Evolutionary conservation across 345 rosid species (phyloP), one percentile per base, ranked within the genome.

Genomic region (Excoecaria agallocha): DNA sequence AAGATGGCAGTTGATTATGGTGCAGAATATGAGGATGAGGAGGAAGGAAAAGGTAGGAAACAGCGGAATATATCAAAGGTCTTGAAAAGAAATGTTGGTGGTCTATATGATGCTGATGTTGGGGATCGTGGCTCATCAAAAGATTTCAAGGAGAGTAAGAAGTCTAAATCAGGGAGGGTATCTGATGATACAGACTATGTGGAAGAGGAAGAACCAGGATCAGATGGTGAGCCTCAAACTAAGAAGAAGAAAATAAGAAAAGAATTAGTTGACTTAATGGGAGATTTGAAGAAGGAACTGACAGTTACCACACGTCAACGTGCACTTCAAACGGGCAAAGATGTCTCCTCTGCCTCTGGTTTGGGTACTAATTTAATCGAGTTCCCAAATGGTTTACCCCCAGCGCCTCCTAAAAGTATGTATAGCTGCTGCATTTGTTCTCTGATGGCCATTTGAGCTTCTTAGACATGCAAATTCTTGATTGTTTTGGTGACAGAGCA

Each of bases 51-150:
- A 51, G 51, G 76, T 66, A 71, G 70, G 73, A 80, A 80, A 61
- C 76, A 80, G 6, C 69, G 76, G 24, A 75, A 61, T 52, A 60
- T 80, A 66, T 75, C 74, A 2, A 80, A 45, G 71, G 88, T 87
- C n/a, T 62, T 80, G 67, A 82, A 81, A 60, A 75, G 75, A 80
- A 72, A 85, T 62, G 61, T 84, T 11, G 82, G 74, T 72, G 84
- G 66, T 75, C 76, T 85, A 8, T 80, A 82, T 70, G 84, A 76
- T 66, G 70, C 72, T 43, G 81, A 50, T 45, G 45, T 6, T 62
- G 66, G 77, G 20, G 74, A 35, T 52, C 66, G 61, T 49, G 70
- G 79, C n/a, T 46, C 78, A 57, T 49, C 68, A 6, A 79, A 68
- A 38, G 64, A 48, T 70, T 61, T 59, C 17, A 74, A 74, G 48